Conservation (phyloP, 345 rosid genomes). For the Populus pruinosa region DNA sequence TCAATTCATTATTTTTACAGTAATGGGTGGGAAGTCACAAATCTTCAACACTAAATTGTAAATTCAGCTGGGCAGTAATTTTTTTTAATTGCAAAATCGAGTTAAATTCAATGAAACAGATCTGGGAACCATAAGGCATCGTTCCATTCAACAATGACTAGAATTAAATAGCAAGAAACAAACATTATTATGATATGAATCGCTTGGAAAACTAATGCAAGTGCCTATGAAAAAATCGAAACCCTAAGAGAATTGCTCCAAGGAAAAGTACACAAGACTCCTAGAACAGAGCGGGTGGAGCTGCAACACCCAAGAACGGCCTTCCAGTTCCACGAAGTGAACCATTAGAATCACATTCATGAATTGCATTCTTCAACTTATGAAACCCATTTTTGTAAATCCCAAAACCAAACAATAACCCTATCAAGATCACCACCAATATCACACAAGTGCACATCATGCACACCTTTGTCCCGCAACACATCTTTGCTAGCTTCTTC, state of each 20-base stretch:
- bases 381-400: slow-evolving; percentile 78
- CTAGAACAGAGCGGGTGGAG: slow-evolving; percentile 23
- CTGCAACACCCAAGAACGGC: slow-evolving; percentile 46
- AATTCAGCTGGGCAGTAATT: no score
- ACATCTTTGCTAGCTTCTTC: slow-evolving; percentile 38
- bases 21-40: no score
- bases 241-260: neutral
- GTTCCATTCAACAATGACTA: neutral
- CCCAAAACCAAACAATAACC: slow-evolving; percentile 75
- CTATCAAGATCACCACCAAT: slow-evolving; percentile 60
- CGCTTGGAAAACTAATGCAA: neutral
- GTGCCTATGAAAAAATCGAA: neutral
- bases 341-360: slow-evolving; percentile 34
- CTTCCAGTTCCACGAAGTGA: slow-evolving; percentile 19
- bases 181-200: neutral
- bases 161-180: neutral
- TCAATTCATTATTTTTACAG: no score
- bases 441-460: slow-evolving; percentile 72
- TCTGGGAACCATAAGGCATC: neutral
- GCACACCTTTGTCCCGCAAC: slow-evolving; percentile 65
- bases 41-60: no score
- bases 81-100: no score
- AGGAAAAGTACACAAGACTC: neutral
- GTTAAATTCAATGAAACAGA: neutral
- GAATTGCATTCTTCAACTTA: slow-evolving; percentile 58